Evolutionary conservation across 768 basidiomycete genomes (phyloP).

Genomic region (Leccinum sublutescens): DNA sequence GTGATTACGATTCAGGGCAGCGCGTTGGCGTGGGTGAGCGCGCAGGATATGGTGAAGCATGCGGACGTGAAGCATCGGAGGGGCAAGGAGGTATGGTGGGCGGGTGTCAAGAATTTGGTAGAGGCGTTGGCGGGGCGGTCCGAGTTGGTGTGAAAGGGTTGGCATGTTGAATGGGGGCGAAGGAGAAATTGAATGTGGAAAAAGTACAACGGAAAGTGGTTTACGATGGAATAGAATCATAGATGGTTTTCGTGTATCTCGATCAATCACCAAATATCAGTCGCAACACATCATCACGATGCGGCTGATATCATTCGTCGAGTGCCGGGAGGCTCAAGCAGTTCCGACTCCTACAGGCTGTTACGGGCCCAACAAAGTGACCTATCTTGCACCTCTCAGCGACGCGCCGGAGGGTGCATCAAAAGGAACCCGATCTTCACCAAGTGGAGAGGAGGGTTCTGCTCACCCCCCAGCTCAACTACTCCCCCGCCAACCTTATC

Average conservation of each 20-base stretch:
- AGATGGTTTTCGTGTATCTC: neutral
- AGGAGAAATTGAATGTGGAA: neutral
- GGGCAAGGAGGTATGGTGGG: conserved; percentile 82
- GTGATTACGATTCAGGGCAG: conserved; percentile 91
- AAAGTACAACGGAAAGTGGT: neutral
- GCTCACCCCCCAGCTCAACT: too few species aligned
- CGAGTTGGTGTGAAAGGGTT: conserved; percentile 42
- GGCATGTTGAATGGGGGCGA: neutral
- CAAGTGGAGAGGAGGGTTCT: too few species aligned
- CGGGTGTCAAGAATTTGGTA: conserved; percentile 59
- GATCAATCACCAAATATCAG: too few species aligned
- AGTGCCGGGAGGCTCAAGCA: too few species aligned
- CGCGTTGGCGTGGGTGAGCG: conserved; percentile 76
- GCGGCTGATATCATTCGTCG: too few species aligned
- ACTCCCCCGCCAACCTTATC: too few species aligned
- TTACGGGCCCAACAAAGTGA: too few species aligned
- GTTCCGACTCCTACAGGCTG: too few species aligned
- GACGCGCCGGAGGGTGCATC: too few species aligned
- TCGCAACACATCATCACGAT: too few species aligned
- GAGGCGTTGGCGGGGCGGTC: conserved; percentile 71
- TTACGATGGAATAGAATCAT: neutral
- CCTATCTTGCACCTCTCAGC: too few species aligned
- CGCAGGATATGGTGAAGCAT: conserved; percentile 77
- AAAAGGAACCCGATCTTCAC: too few species aligned
- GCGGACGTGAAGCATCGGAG: conserved; percentile 91